A percentile compares a stretch with the other conserved stretches of the same genome.
Conservation (phyloP, 345 rosid genomes). For the Dipteronia dyeriana region DNA sequence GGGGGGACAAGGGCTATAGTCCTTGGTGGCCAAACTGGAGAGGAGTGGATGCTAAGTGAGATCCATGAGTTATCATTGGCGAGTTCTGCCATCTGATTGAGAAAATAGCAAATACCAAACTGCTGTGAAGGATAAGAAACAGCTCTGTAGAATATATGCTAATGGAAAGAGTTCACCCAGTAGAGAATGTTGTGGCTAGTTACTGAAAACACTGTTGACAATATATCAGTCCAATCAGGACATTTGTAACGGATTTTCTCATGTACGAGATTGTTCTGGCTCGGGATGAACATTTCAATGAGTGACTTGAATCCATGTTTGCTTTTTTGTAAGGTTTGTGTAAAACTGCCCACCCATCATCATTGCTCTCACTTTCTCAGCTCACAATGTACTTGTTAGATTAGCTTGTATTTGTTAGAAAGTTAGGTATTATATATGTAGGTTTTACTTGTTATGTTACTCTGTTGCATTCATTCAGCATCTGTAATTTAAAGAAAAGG, state of each 20-base stretch:
- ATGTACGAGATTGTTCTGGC: slow-evolving; percentile 34
- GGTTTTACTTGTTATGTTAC: slow-evolving; percentile 24
- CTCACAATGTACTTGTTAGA: slow-evolving; percentile 35
- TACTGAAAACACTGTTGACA: slow-evolving; percentile 24
- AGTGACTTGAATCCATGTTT: slow-evolving; percentile 31
- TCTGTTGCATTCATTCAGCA: slow-evolving; percentile 27
- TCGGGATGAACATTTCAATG: slow-evolving; percentile 25
- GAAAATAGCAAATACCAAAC: neutral
- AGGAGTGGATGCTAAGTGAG: slow-evolving; percentile 94
- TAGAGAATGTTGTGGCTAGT: slow-evolving; percentile 24
- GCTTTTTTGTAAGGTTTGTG: slow-evolving; percentile 34
- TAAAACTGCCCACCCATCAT: slow-evolving; percentile 18
- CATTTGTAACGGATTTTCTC: slow-evolving; percentile 31
- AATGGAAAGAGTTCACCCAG: slow-evolving; percentile 16
- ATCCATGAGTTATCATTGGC: slow-evolving; percentile 78
- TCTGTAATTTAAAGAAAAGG: slow-evolving; percentile 37
- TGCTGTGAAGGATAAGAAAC: slow-evolving; percentile 13
- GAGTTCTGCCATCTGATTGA: slow-evolving; percentile 51
- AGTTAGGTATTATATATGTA: slow-evolving; percentile 30
- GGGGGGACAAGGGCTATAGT: slow-evolving; percentile 89
- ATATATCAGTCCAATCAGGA: slow-evolving; percentile 27
- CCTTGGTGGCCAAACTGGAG: slow-evolving; percentile 90
- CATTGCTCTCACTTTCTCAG: slow-evolving; percentile 1
- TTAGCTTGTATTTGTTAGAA: slow-evolving; percentile 31
- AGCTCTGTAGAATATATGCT: slow-evolving; percentile 16